Percentiles rank a stretch among this genome's conserved stretches.
phyloP scores from a whole-genome alignment of 345 rosid genomes.

The Populus pruinosa region DNA sequence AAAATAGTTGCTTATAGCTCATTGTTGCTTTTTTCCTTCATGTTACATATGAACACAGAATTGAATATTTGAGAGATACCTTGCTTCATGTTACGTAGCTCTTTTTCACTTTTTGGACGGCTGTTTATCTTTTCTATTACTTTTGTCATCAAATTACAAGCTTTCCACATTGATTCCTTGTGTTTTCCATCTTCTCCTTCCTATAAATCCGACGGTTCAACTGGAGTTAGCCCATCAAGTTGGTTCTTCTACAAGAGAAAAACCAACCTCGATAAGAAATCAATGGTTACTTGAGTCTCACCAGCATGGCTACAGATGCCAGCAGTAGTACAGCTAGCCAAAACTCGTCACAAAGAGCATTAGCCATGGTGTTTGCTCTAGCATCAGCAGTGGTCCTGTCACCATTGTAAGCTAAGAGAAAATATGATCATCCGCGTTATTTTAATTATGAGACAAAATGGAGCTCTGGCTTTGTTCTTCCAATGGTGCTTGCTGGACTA shows the following conservation, averaged over 20 bases:
- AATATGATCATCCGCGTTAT: conserved; percentile 20
- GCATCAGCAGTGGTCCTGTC: conserved; percentile 45
- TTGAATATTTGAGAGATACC: conserved; percentile 20
- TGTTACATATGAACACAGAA: conserved; percentile 18
- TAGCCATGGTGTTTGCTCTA: conserved; percentile 61
- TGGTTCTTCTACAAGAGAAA: neutral
- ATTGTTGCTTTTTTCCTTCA: neutral
- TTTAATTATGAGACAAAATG: conserved; percentile 26
- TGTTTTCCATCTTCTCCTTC: conserved; percentile 2
- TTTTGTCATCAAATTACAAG: conserved; percentile 17
- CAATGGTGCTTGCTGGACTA: conserved; percentile 51
- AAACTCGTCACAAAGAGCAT: conserved; percentile 44
- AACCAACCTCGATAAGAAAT: neutral
- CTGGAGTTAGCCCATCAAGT: neutral
- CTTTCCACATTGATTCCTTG: conserved; percentile 40
- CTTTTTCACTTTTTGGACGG: conserved; percentile 46
- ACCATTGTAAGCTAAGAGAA: conserved; percentile 36
- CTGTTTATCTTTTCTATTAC: neutral
- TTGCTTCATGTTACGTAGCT: conserved; percentile 19
- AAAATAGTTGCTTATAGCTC: neutral
- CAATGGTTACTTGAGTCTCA: neutral
- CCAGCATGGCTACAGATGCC: conserved; percentile 29
- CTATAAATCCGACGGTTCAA: conserved; percentile 19
- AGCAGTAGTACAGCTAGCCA: neutral
- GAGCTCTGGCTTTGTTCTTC: conserved; percentile 53